phyloP scores from a whole-genome alignment of 129 eudicot genomes.

The Heracleum sosnowskyi region DNA sequence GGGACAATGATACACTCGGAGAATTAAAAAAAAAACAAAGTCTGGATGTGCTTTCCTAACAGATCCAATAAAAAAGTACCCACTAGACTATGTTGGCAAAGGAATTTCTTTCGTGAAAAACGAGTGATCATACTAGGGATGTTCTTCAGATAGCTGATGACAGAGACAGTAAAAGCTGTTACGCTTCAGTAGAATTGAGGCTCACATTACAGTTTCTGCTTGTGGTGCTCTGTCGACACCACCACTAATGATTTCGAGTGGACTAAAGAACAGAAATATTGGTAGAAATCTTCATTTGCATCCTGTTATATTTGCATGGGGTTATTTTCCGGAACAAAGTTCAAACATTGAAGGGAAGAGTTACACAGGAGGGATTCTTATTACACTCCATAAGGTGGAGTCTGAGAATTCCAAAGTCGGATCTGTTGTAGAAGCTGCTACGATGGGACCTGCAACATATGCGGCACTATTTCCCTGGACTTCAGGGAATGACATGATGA shows the following conservation, averaged over 20 bases:
- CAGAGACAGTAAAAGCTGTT: no score
- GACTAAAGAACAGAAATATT: conserved; percentile 59
- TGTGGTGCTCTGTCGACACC: conserved; percentile 86
- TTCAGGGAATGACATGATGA: conserved; percentile 57
- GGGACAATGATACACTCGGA: no score
- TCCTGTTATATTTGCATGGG: conserved; percentile 72
- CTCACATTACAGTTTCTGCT: conserved; percentile 51
- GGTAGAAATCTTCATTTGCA: conserved; percentile 83
- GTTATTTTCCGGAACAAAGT: conserved; percentile 57
- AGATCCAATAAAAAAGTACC: no score
- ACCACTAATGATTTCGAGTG: conserved; percentile 65
- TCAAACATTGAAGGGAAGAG: conserved; percentile 30
- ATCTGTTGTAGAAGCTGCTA: conserved; percentile 58
- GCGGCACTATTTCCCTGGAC: conserved; percentile 58
- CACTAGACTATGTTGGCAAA: no score
- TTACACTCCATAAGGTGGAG: conserved; percentile 66
- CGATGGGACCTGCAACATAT: conserved; percentile 60
- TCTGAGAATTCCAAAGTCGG: conserved; percentile 36
- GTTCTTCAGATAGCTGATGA: no score
- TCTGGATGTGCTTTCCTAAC: no score
- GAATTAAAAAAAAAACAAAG: no score
- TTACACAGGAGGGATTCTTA: conserved; percentile 75
- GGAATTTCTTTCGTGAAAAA: no score
- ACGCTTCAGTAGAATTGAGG: no score
- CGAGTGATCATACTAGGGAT: no score